A percentile compares a stretch with the other conserved stretches of the same genome.
Conservation (phyloP, 768 basidiomycete genomes). For the Fistulinella prunicolor region DNA sequence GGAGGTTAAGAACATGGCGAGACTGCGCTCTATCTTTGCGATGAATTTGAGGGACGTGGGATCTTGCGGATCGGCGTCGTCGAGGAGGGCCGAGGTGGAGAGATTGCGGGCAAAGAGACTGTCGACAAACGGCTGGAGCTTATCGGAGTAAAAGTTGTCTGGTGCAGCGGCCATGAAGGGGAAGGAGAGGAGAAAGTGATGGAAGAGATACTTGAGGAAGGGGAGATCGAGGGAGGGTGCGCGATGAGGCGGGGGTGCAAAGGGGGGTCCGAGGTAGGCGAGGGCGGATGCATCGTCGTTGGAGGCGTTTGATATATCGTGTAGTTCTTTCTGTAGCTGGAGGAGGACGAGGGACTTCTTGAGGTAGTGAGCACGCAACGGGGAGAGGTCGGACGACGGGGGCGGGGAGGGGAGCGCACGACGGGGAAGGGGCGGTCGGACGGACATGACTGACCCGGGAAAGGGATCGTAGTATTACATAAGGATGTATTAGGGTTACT, state of each 20-base stretch:
- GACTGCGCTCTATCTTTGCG: conserved; percentile 78
- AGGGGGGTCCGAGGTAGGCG: conserved; percentile 87
- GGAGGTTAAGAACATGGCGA: conserved; percentile 76
- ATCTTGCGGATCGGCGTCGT: conserved; percentile 55
- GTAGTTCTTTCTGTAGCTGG: conserved; percentile 79
- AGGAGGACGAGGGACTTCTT: conserved; percentile 93
- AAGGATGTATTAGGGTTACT: conserved; percentile 4
- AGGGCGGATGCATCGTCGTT: conserved; percentile 57
- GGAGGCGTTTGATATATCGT: conserved; percentile 56
- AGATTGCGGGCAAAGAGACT: conserved; percentile 81
- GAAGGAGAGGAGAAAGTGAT: conserved; percentile 91
- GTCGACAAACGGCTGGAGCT: conserved; percentile 91
- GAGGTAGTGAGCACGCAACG: conserved; percentile 94
- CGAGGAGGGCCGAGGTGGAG: conserved; percentile 55
- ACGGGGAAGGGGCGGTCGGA: conserved; percentile 11
- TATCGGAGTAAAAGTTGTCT: conserved; percentile 87
- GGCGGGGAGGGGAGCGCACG: neutral
- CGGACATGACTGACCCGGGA: neutral
- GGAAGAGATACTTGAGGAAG: conserved; percentile 85
- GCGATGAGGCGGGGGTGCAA: conserved; percentile 65
- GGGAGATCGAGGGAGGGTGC: conserved; percentile 70
- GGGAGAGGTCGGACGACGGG: conserved; percentile 50
- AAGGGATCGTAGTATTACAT: neutral
- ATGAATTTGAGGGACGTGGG: conserved; percentile 67
- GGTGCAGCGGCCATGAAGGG: conserved; percentile 92